Percentiles rank a stretch among this genome's conserved stretches.
These are phyloP conservation scores for Pseudonitzschia pungens DNA, from an alignment of 108 stramenopile species.

Conservation along the genomic window DNA sequence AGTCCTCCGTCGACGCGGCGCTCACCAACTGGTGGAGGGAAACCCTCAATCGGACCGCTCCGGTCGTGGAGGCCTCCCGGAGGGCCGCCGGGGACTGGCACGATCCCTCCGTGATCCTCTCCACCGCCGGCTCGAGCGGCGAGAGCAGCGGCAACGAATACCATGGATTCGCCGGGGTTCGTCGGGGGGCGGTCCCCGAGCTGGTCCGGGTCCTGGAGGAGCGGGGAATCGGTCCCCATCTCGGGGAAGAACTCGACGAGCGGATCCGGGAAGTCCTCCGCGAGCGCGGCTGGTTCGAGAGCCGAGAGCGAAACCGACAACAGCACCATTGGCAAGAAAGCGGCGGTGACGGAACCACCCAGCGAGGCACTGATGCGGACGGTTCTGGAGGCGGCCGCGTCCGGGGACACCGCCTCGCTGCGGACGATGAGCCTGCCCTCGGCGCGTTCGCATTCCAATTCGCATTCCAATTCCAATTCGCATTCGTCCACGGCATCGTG, in stretches of 20 bases:
- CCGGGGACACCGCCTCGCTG: constrained; percentile 42
- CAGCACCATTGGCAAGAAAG: too few species aligned
- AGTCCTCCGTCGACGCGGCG: constrained; percentile 57
- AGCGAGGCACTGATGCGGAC: not conserved
- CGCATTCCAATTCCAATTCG: too few species aligned
- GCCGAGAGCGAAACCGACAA: not conserved
- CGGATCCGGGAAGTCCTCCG: constrained; percentile 40
- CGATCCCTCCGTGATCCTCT: constrained; percentile 38
- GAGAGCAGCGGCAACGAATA: constrained; percentile 18
- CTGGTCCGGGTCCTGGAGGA: constrained; percentile 47
- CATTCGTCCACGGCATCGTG: constrained; percentile 19
- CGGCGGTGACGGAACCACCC: too few species aligned
- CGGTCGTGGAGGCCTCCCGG: constrained; percentile 72
- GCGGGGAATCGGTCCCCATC: constrained; percentile 46
- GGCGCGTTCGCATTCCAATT: too few species aligned
- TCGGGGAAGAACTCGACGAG: constrained; percentile 45
- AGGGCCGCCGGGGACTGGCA: constrained; percentile 65
- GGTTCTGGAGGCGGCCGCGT: constrained; percentile 38
- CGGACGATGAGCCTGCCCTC: constrained; percentile 39
- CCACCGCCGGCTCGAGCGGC: too few species aligned
- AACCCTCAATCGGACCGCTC: constrained; percentile 61
- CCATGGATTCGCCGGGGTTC: constrained; percentile 58
- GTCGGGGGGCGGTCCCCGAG: constrained; percentile 21
- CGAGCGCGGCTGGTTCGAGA: constrained; percentile 28
- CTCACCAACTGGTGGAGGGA: constrained; percentile 69